Evolutionary conservation across 2,329 filamentous ascomycete genomes (phyloP).

Genomic region (Alternaria ventricosa): DNA sequence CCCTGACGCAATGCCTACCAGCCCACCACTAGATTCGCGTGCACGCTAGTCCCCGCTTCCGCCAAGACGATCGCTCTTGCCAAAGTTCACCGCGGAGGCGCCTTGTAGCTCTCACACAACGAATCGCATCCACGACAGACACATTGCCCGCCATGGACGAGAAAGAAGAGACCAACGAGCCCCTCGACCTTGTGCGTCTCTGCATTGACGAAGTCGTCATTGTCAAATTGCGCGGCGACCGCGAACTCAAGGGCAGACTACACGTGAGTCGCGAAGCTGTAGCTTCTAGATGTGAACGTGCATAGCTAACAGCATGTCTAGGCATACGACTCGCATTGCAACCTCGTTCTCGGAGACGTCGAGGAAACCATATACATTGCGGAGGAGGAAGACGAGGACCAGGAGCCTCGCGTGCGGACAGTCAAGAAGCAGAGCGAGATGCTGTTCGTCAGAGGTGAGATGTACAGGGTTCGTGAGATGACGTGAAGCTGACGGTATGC

Average conservation of each 20-base stretch:
- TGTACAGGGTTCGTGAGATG: not conserved
- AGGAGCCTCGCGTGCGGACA: slow-evolving; percentile 66
- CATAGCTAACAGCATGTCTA: slow-evolving; percentile 49
- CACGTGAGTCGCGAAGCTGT: slow-evolving; percentile 66
- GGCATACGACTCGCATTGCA: slow-evolving; percentile 99
- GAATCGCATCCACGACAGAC: slow-evolving; percentile 6
- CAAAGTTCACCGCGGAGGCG: slow-evolving; percentile 23
- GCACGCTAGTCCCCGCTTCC: slow-evolving; percentile 16
- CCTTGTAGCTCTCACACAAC: slow-evolving; percentile 13
- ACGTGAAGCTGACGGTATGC: not conserved
- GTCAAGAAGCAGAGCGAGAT: slow-evolving; percentile 98
- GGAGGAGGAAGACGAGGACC: slow-evolving; percentile 84
- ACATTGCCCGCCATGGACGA: slow-evolving; percentile 73
- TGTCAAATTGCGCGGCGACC: slow-evolving; percentile 93
- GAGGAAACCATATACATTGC: slow-evolving; percentile 96
- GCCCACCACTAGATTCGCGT: slow-evolving; percentile 10
- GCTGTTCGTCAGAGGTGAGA: slow-evolving; percentile 90
- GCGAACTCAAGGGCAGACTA: slow-evolving; percentile 91
- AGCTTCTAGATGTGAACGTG: not conserved
- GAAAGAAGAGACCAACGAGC: slow-evolving; percentile 80
- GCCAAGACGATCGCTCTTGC: slow-evolving; percentile 24
- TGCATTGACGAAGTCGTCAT: slow-evolving; percentile 96
- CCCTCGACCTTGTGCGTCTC: slow-evolving; percentile 92
- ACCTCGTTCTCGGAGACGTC: slow-evolving; percentile 92
- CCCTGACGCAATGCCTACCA: slow-evolving; percentile 26